Evolutionary conservation across 2,329 filamentous ascomycete species (phyloP).

Genomic region (Colletotrichum musicola): DNA sequence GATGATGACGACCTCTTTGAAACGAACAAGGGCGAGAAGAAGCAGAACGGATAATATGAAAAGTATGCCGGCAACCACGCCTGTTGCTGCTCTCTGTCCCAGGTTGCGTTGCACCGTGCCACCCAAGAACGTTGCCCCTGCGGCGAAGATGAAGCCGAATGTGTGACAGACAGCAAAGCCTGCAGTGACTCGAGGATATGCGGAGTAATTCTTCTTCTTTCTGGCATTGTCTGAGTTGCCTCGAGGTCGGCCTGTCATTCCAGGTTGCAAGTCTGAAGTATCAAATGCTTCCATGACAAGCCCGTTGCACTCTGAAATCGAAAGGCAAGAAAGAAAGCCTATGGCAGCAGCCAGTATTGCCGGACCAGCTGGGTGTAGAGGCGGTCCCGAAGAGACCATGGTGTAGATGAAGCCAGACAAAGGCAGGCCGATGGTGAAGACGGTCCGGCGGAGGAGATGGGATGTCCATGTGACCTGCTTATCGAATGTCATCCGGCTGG

Average conservation of each 20-base stretch:
- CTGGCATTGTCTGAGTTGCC: conserved; percentile 53
- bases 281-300: conserved; percentile 86
- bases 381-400: conserved; percentile 72
- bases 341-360: conserved; percentile 75
- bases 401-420: conserved; percentile 77
- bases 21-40: conserved; percentile 72
- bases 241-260: conserved; percentile 71
- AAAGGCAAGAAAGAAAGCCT: conserved; percentile 79
- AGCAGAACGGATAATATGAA: conserved; percentile 74
- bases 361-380: conserved; percentile 71
- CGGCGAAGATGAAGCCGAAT: conserved; percentile 77
- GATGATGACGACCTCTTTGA: conserved; percentile 76
- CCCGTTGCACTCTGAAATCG: conserved; percentile 81
- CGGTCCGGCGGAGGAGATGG: conserved; percentile 75
- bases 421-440: conserved; percentile 77
- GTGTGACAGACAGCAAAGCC: conserved; percentile 79
- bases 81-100: conserved; percentile 76
- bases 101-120: conserved; percentile 75
- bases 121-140: conserved; percentile 75
- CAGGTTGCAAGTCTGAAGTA: conserved; percentile 81
- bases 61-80: conserved; percentile 76
- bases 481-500: conserved; percentile 76
- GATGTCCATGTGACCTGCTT: conserved; percentile 77
- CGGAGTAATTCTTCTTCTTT: conserved; percentile 77
- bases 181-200: conserved; percentile 79